Conservation (phyloP, 225 moss, liverwort and hornwort genomes). For the Ulota crispa region DNA sequence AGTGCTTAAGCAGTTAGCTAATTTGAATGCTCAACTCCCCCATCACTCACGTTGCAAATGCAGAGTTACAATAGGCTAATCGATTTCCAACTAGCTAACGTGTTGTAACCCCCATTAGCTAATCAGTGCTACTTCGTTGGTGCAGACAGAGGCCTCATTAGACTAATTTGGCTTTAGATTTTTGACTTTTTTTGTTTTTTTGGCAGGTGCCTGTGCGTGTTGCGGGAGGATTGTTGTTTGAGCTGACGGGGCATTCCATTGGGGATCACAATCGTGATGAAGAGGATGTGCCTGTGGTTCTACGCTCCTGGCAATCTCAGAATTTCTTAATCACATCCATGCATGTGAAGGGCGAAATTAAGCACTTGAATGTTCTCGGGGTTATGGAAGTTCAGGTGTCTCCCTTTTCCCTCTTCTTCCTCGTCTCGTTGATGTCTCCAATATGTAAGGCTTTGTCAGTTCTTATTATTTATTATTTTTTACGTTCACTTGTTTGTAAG, state of each 20-base stretch:
- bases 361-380: conserved; percentile 62
- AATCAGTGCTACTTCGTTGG: neutral
- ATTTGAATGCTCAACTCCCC: neutral
- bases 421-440: neutral
- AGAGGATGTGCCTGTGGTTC: conserved; percentile 76
- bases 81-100: too few species aligned
- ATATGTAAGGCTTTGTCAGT: neutral
- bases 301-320: conserved; percentile 82
- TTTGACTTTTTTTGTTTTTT: neutral
- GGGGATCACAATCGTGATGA: conserved; percentile 69
- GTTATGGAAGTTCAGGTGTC: conserved; percentile 90
- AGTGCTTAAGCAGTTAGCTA: neutral
- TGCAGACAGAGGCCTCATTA: neutral
- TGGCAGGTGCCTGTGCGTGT: conserved; percentile 90
- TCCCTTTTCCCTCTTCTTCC: neutral
- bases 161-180: too few species aligned
- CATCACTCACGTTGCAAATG: neutral
- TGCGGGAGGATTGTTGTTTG: conserved; percentile 85
- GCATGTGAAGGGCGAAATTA: conserved; percentile 77
- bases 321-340: conserved; percentile 85
- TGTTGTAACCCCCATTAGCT: neutral
- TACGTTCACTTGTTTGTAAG: too few species aligned
- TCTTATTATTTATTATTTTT: too few species aligned
- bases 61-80: neutral
- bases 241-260: conserved; percentile 85